These are phyloP conservation scores for Trichosanthes cucumerina DNA, from an alignment of 306 rosid species.

Conservation along the genomic window DNA sequence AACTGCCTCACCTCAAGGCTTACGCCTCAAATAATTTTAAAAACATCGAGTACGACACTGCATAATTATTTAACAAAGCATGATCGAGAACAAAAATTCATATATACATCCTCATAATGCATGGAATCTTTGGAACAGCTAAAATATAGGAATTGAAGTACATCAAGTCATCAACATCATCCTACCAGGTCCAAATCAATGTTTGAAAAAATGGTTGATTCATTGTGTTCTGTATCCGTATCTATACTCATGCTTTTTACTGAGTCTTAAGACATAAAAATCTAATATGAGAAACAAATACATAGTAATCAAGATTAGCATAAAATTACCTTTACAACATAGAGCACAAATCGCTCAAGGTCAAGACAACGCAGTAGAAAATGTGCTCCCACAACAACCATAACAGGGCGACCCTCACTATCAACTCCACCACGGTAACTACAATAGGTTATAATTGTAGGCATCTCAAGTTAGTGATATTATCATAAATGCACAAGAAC, in stretches of 20 bases:
- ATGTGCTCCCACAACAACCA: slow-evolving; percentile 98
- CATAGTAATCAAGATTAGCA: slow-evolving; percentile 14
- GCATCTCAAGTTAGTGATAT: neutral
- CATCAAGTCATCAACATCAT: neutral
- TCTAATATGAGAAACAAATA: neutral
- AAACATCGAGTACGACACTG: neutral
- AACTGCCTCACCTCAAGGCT: neutral
- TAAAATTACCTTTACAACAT: slow-evolving; percentile 66
- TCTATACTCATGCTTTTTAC: neutral
- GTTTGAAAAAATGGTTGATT: neutral
- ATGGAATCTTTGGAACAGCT: neutral
- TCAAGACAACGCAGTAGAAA: slow-evolving; percentile 92
- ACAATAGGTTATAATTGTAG: slow-evolving; percentile 6
- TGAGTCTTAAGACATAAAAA: neutral
- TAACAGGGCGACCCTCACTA: slow-evolving; percentile 85
- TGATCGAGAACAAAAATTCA: neutral
- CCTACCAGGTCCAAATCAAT: neutral
- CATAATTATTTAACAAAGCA: neutral
- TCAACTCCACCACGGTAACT: slow-evolving; percentile 98
- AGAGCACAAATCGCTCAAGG: slow-evolving; percentile 79
- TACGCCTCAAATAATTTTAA: neutral
- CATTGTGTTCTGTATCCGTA: neutral
- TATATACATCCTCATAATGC: neutral
- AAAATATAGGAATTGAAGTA: neutral
- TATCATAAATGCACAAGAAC: neutral